phyloP scores from a whole-genome alignment of 1,139 yeast species.

The Scheffersomyces lignicola region DNA sequence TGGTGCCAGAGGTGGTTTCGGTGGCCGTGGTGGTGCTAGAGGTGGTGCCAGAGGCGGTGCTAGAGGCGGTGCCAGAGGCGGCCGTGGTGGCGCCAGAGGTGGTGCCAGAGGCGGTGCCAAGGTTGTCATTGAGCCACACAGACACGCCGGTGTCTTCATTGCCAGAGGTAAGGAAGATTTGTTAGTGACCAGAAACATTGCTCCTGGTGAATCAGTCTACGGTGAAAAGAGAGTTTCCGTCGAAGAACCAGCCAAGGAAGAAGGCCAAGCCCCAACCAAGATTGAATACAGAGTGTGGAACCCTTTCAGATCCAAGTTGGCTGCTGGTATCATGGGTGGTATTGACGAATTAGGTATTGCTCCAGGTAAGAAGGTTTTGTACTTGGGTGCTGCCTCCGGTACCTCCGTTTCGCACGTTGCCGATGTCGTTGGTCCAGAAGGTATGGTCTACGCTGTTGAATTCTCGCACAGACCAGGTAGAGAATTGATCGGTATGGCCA shows the following conservation, averaged over 20 bases:
- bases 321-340: slow-evolving; percentile 99
- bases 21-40: slow-evolving; percentile 44
- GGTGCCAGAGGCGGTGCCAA: slow-evolving; percentile 86
- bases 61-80: slow-evolving; percentile 61
- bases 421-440: slow-evolving; percentile 98
- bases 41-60: slow-evolving; percentile 47
- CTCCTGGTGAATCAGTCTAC: slow-evolving; percentile 98
- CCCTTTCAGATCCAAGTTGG: slow-evolving; percentile 99
- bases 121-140: slow-evolving; percentile 97
- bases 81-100: slow-evolving; percentile 75
- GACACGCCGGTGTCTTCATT: slow-evolving; percentile 96
- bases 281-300: slow-evolving; percentile 99
- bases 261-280: slow-evolving; percentile 88
- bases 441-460: slow-evolving; percentile 97
- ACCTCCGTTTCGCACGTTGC: slow-evolving; percentile 98
- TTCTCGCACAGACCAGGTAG: slow-evolving; percentile 99
- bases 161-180: slow-evolving; percentile 99
- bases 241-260: slow-evolving; percentile 88
- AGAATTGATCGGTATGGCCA: slow-evolving; percentile 98
- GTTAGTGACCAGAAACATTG: slow-evolving; percentile 91
- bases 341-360: slow-evolving; percentile 94
- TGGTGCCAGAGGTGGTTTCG: slow-evolving; percentile 36
- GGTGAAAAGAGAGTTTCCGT: slow-evolving; percentile 96
- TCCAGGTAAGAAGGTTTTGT: slow-evolving; percentile 96
- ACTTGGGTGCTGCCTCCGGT: slow-evolving; percentile 99